phyloP scores from a whole-genome alignment of 805 yeast species.

The Ascoidea rubescens region DNA sequence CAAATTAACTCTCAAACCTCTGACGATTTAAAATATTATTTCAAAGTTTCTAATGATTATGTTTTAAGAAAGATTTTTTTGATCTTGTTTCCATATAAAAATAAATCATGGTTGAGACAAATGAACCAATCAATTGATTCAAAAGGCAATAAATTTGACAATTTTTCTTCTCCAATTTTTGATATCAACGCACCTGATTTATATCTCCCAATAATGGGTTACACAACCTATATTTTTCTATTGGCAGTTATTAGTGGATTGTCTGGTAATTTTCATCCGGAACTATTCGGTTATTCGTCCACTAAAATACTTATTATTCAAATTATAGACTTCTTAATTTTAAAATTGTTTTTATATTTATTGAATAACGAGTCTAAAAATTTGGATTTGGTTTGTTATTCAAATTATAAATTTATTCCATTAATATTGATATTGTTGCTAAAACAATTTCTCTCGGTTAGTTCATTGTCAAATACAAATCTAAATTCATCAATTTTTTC shows the following conservation, averaged over 20 bases:
- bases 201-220: slow-evolving; percentile 90
- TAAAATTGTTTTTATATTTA: slow-evolving; percentile 74
- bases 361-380: slow-evolving; percentile 56
- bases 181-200: slow-evolving; percentile 94
- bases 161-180: slow-evolving; percentile 63
- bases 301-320: slow-evolving; percentile 79
- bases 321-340: slow-evolving; percentile 56
- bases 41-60: slow-evolving; percentile 82
- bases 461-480: too few species aligned
- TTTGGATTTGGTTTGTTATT: slow-evolving; percentile 77
- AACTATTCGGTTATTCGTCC: slow-evolving; percentile 74
- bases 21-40: slow-evolving; percentile 61
- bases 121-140: slow-evolving; percentile 22
- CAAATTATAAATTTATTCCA: slow-evolving; percentile 91
- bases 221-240: slow-evolving; percentile 71
- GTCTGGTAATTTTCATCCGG: slow-evolving; percentile 85
- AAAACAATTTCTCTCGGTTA: neutral
- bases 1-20: neutral
- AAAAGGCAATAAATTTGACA: slow-evolving; percentile 22
- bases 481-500: neutral
- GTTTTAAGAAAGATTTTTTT: slow-evolving; percentile 61
- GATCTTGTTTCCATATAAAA: slow-evolving; percentile 75
- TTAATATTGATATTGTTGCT: slow-evolving; percentile 38
- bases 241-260: slow-evolving; percentile 80
- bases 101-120: slow-evolving; percentile 68